A percentile compares a stretch with the other conserved stretches of the same genome.
phyloP scores from a whole-genome alignment of 2,329 filamentous ascomycete genomes.

The Aspergillus latus region DNA sequence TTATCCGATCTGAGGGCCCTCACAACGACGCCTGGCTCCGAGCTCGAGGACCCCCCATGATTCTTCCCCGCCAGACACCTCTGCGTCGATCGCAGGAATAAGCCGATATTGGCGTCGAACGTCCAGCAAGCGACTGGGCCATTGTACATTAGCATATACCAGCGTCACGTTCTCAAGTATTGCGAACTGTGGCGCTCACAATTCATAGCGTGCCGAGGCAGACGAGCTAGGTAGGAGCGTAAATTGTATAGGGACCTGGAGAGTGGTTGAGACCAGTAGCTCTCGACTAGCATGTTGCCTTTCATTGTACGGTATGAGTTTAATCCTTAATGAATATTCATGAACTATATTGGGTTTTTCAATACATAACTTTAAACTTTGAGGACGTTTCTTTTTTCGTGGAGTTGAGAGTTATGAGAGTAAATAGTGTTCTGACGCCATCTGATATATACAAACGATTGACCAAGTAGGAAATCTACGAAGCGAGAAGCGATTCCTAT shows the following conservation, averaged over 20 bases:
- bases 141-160: conserved; percentile 35
- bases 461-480: too few relatives aligned
- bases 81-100: conserved; percentile 35
- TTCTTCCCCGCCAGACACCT: conserved; percentile 54
- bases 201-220: conserved; percentile 8
- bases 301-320: conserved; percentile 12
- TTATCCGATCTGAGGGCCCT: conserved; percentile 88
- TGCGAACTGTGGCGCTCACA: conserved; percentile 4
- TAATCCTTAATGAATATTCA: conserved; percentile 23
- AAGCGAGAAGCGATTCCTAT: too few relatives aligned
- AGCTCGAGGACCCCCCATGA: conserved; percentile 71
- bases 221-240: conserved; percentile 1
- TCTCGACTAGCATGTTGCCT: conserved; percentile 16
- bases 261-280: conserved; percentile 5
- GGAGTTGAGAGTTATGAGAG: too few relatives aligned
- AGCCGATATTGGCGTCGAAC: conserved; percentile 9
- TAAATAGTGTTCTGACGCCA: too few relatives aligned
- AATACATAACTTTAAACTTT: too few relatives aligned
- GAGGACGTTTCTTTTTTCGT: too few relatives aligned
- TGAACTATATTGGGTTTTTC: background rate
- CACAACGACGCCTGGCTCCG: conserved; percentile 73
- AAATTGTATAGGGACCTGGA: conserved; percentile 23
- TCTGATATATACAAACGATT: too few relatives aligned
- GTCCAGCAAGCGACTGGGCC: conserved; percentile 12
- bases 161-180: background rate